A percentile compares a stretch with the other conserved stretches of the same genome.
Evolutionary conservation across 169 alveolate species (phyloP).

Genomic region (Babesia caballi): DNA sequence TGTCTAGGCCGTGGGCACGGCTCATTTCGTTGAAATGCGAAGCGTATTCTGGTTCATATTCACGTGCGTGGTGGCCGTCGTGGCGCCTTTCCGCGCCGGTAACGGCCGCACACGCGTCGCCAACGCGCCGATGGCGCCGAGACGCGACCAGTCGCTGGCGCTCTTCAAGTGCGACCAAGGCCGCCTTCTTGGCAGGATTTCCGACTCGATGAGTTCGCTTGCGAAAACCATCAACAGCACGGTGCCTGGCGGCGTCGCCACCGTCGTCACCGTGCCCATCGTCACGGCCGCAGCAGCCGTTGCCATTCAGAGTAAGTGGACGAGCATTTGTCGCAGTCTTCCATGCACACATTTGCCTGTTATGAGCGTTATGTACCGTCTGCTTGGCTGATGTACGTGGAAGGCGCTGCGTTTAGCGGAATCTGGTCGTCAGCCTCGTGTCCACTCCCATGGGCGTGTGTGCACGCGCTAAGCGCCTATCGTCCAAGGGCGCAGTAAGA

Average conservation of each 20-base stretch:
- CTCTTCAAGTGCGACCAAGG: slow-evolving; percentile 1
- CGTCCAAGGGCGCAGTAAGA: too few relatives aligned
- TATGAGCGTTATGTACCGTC: too few relatives aligned
- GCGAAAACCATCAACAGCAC: slow-evolving; percentile 16
- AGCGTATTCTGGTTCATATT: neutral
- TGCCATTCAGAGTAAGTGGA: slow-evolving; percentile 21
- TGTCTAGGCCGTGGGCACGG: neutral
- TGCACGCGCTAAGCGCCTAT: too few relatives aligned
- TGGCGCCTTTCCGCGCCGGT: slow-evolving; percentile 11
- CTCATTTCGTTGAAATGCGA: slow-evolving; percentile 12
- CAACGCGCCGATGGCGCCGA: slow-evolving; percentile 14
- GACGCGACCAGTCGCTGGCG: slow-evolving; percentile 20
- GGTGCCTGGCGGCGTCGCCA: slow-evolving; percentile 60
- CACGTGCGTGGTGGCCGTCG: neutral
- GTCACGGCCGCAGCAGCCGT: slow-evolving; percentile 47
- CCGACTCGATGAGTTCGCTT: neutral
- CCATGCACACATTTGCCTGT: neutral
- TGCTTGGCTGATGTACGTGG: too few relatives aligned
- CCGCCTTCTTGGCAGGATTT: neutral
- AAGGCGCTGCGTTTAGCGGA: too few relatives aligned
- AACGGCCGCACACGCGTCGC: slow-evolving; percentile 1
- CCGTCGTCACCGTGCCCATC: slow-evolving; percentile 55
- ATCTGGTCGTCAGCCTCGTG: too few relatives aligned
- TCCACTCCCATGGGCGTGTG: too few relatives aligned
- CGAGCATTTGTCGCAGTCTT: neutral